Percentiles rank a stretch among this genome's conserved stretches.
Evolutionary conservation across 176 grass and related monocot species (phyloP).

Genomic region (Carex myosuroides): DNA sequence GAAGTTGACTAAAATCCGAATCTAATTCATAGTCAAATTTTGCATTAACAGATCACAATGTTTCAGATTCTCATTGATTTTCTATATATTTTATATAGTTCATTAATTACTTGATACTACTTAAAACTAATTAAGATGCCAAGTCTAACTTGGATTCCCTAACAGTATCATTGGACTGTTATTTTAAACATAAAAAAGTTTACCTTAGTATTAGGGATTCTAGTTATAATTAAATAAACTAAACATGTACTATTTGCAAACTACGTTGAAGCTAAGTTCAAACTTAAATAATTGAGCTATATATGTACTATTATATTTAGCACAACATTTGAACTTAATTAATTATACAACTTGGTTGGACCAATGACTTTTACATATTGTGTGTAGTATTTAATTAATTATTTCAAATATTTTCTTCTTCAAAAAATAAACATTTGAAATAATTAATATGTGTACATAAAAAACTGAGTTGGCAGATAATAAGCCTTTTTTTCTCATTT

Average conservation of each 20-base stretch:
- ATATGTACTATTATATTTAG: neutral
- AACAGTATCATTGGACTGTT: neutral
- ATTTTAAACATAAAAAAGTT: neutral
- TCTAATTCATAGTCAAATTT: conserved; percentile 19
- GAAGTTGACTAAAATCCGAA: conserved; percentile 17
- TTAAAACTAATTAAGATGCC: neutral
- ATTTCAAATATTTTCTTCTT: too few relatives aligned
- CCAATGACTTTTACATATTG: neutral
- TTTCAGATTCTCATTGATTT: conserved; percentile 11
- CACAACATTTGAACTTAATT: neutral
- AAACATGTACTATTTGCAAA: neutral
- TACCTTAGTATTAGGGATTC: neutral
- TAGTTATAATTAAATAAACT: neutral
- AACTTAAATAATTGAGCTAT: neutral
- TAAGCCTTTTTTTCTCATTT: neutral
- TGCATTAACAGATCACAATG: neutral
- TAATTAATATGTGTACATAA: neutral
- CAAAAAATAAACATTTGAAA: too few relatives aligned
- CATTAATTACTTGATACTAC: neutral
- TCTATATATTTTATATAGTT: neutral
- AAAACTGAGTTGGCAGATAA: neutral
- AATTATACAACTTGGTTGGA: neutral
- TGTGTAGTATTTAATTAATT: too few relatives aligned
- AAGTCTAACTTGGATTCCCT: conserved; percentile 1
- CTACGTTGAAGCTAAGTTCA: neutral